These are phyloP conservation scores for Phytophthora tentaculata DNA, from an alignment of 352 stramenopile genomes.

Conservation along the genomic window DNA sequence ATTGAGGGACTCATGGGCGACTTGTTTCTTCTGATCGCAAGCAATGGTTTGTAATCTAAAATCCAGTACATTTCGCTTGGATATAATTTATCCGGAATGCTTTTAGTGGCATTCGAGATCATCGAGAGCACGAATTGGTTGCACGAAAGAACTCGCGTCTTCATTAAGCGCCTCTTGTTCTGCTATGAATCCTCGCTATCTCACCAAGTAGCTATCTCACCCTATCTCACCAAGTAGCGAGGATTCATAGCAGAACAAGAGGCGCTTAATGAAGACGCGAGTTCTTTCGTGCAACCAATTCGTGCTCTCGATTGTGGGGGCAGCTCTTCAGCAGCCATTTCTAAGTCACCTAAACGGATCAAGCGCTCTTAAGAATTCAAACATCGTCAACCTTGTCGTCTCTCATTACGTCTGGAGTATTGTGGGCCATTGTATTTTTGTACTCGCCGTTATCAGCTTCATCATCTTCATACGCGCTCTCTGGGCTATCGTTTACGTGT, in stretches of 20 bases:
- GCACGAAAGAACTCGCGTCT: not conserved
- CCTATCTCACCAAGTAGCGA: too few relatives aligned
- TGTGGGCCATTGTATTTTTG: conserved; percentile 22
- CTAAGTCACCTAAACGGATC: conserved; percentile 24
- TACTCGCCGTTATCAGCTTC: conserved; percentile 19
- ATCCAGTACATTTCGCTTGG: conserved; percentile 32
- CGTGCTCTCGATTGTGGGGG: conserved; percentile 22
- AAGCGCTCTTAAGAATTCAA: conserved; percentile 14
- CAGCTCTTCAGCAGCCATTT: conserved; percentile 22
- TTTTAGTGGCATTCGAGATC: conserved; percentile 38
- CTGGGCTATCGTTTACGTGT: conserved; percentile 22
- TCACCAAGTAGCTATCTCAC: too few relatives aligned
- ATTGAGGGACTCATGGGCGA: conserved; percentile 39
- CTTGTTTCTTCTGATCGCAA: conserved; percentile 37
- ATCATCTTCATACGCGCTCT: conserved; percentile 21
- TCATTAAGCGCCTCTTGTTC: conserved; percentile 33
- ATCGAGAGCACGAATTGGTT: conserved; percentile 25
- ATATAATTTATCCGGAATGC: conserved; percentile 34
- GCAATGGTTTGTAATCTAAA: conserved; percentile 25
- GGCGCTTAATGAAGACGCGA: conserved; percentile 19
- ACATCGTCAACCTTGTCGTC: conserved; percentile 15
- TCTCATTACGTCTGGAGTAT: conserved; percentile 38
- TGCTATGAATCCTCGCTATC: conserved; percentile 31
- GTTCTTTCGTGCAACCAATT: conserved; percentile 10
- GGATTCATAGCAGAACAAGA: conserved; percentile 37